These are phyloP conservation scores for Neonectria punicea DNA, from an alignment of 2,329 filamentous ascomycete genomes.

Conservation along the genomic window DNA sequence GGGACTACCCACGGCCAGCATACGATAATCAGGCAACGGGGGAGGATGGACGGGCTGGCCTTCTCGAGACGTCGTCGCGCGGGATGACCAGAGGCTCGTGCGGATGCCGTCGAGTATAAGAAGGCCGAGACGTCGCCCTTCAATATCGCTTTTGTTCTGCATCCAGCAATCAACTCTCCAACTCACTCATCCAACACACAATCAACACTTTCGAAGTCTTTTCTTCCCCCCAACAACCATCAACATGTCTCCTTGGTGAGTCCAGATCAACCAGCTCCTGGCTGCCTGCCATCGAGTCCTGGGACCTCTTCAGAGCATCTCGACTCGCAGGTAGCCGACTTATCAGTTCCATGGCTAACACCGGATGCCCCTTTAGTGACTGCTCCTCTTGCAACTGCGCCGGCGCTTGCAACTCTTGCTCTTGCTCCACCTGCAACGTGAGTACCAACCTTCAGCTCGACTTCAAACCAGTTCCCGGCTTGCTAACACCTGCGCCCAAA, in stretches of 20 bases:
- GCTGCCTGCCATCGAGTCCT: conserved; percentile 5
- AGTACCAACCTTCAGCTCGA: conserved; percentile 6
- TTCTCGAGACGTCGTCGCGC: conserved; percentile 13
- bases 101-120: conserved; percentile 37
- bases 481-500: conserved; percentile 23
- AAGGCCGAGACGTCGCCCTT: conserved; percentile 33
- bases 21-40: conserved; percentile 41
- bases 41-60: conserved; percentile 11
- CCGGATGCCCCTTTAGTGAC: not conserved
- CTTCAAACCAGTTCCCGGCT: not conserved
- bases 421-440: conserved; percentile 40
- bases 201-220: conserved; percentile 38
- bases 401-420: conserved; percentile 38
- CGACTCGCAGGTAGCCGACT: not conserved
- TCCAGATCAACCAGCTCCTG: conserved; percentile 1
- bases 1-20: conserved; percentile 32
- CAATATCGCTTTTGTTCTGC: conserved; percentile 31
- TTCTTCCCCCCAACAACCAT: conserved; percentile 38
- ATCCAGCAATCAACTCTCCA: conserved; percentile 37
- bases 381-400: conserved; percentile 41
- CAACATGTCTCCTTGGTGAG: conserved; percentile 46
- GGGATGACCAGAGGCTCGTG: conserved; percentile 27
- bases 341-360: conserved; percentile 1
- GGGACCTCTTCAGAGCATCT: conserved; percentile 6
- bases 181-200: conserved; percentile 33